A percentile compares a stretch with the other conserved stretches of the same genome.
Evolutionary conservation across 495 filamentous ascomycete genomes (phyloP).

Genomic region (Margaritispora aquatica): DNA sequence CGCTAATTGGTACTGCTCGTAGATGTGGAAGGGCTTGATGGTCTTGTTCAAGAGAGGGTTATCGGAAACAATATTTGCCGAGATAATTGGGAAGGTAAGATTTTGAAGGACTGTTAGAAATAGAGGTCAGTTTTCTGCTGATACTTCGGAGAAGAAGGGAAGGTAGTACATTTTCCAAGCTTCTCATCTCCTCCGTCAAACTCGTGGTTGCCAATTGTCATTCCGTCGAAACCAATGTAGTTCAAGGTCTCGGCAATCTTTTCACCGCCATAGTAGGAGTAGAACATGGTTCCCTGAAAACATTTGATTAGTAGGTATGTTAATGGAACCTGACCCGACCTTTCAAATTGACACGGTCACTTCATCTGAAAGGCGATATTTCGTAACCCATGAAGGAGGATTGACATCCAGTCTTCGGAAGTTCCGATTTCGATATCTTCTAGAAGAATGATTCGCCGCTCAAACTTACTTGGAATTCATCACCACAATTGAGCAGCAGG

Average conservation of each 20-base stretch:
- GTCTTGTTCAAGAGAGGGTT: constrained; percentile 43
- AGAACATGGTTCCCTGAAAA: constrained; percentile 46
- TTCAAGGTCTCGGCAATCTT: constrained; percentile 57
- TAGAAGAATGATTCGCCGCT: background rate
- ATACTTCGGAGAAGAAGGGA: too few relatives aligned
- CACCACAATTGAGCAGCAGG: constrained; percentile 48
- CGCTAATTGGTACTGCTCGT: constrained; percentile 44
- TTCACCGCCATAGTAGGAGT: constrained; percentile 50
- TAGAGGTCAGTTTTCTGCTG: too few relatives aligned
- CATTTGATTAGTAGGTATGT: background rate
- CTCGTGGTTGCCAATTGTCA: constrained; percentile 58
- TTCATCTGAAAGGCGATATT: too few relatives aligned
- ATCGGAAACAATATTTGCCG: constrained; percentile 45
- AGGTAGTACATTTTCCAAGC: too few relatives aligned
- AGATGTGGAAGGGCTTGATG: constrained; percentile 52
- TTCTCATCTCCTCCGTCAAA: constrained; percentile 47
- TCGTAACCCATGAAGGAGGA: too few relatives aligned
- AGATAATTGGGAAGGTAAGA: constrained; percentile 51
- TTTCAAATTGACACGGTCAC: too few relatives aligned
- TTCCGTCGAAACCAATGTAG: constrained; percentile 49
- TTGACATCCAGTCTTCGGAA: too few relatives aligned
- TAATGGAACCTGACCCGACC: too few relatives aligned
- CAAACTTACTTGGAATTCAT: constrained; percentile 46
- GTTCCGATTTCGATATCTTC: too few relatives aligned
- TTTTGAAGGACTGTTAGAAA: constrained; percentile 50